Evolutionary conservation across 495 filamentous ascomycete genomes (phyloP).

Genomic region (Penicillium angulare): DNA sequence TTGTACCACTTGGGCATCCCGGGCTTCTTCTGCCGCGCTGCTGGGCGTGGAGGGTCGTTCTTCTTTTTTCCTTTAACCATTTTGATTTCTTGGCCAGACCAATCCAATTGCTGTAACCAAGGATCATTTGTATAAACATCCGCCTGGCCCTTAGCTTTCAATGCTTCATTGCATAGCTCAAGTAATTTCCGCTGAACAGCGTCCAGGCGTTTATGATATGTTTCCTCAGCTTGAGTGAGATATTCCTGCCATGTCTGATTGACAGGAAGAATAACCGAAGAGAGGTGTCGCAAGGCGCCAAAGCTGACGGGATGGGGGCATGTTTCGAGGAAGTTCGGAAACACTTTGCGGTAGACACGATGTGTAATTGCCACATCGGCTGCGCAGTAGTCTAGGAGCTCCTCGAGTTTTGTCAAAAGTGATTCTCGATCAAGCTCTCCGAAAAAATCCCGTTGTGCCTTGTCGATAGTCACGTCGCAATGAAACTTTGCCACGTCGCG

Average conservation of each 20-base stretch:
- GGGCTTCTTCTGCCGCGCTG: slow-evolving; percentile 83
- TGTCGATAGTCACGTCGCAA: slow-evolving; percentile 88
- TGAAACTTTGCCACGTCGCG: slow-evolving; percentile 97
- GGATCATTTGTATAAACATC: slow-evolving; percentile 71
- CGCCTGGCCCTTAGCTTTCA: slow-evolving; percentile 66
- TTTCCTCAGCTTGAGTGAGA: slow-evolving; percentile 74
- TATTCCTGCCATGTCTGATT: slow-evolving; percentile 85
- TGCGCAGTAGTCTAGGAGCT: slow-evolving; percentile 92
- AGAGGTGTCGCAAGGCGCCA: slow-evolving; percentile 85
- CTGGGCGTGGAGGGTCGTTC: slow-evolving; percentile 70
- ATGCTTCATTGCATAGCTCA: slow-evolving; percentile 69
- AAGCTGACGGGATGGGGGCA: slow-evolving; percentile 98
- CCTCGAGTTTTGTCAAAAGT: slow-evolving; percentile 66
- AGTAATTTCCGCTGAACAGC: slow-evolving; percentile 72
- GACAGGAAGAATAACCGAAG: slow-evolving; percentile 88
- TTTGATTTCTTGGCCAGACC: slow-evolving; percentile 86
- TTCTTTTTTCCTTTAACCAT: slow-evolving; percentile 92
- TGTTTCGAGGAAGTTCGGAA: slow-evolving; percentile 79
- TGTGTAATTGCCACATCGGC: slow-evolving; percentile 93
- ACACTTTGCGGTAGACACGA: slow-evolving; percentile 85
- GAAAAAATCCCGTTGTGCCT: slow-evolving; percentile 81
- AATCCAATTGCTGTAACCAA: slow-evolving; percentile 92
- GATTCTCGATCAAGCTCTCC: slow-evolving; percentile 74
- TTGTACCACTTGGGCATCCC: slow-evolving; percentile 98
- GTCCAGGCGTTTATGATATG: slow-evolving; percentile 72